Conservation (phyloP, 805 yeast species). For the Nakazawaea pomicola region DNA sequence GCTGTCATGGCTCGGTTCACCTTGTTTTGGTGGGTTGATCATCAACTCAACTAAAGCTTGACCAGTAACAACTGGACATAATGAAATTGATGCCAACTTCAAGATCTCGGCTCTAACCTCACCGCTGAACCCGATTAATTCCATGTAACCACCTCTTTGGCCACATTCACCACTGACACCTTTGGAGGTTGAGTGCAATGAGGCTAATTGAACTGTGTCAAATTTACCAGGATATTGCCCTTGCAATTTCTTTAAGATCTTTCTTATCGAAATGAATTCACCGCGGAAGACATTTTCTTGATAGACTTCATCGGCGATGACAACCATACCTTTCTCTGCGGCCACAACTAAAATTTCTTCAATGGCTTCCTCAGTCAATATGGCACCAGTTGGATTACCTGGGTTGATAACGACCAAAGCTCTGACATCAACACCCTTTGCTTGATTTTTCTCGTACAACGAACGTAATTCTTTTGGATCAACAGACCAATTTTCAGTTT, state of each 20-base stretch:
- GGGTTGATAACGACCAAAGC: slow-evolving; percentile 94
- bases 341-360: slow-evolving; percentile 71
- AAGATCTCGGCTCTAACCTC: slow-evolving; percentile 68
- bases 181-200: slow-evolving; percentile 95
- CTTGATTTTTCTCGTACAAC: slow-evolving; percentile 42
- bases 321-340: slow-evolving; percentile 76
- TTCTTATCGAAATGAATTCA: slow-evolving; percentile 78
- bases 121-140: slow-evolving; percentile 70
- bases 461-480: slow-evolving; percentile 59
- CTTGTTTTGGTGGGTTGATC: slow-evolving; percentile 84
- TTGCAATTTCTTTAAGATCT: slow-evolving; percentile 65
- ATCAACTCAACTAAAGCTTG: slow-evolving; percentile 90
- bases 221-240: slow-evolving; percentile 47
- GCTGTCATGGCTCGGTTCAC: slow-evolving; percentile 67
- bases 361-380: slow-evolving; percentile 61
- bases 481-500: slow-evolving; percentile 78
- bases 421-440: slow-evolving; percentile 57
- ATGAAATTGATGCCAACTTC: slow-evolving; percentile 84
- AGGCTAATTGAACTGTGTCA: slow-evolving; percentile 78
- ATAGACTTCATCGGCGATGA: slow-evolving; percentile 97
- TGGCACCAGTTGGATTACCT: slow-evolving; percentile 97
- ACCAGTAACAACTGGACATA: slow-evolving; percentile 94
- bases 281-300: slow-evolving; percentile 87
- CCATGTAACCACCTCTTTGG: slow-evolving; percentile 99
- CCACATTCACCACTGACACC: slow-evolving; percentile 99